Conservation (phyloP, 306 rosid species). For the Chamaecrista fasciculata region DNA sequence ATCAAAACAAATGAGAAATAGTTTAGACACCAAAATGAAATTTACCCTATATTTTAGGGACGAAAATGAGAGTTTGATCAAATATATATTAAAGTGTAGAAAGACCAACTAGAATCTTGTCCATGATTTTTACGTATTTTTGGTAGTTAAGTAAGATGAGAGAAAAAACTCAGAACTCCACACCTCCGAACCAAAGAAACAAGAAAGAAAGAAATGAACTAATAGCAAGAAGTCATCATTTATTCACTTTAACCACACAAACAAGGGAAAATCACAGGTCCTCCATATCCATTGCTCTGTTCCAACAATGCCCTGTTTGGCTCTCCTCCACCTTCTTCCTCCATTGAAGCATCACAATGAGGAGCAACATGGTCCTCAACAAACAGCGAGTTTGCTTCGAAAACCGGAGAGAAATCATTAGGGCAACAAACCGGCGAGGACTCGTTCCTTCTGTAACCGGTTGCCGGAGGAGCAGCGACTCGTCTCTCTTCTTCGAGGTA, state of each 20-base stretch:
- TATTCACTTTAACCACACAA: conserved; percentile 37
- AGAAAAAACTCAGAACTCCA: not conserved
- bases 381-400: conserved; percentile 35
- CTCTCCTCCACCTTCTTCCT: conserved; percentile 26
- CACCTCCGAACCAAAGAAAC: not conserved
- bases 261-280: conserved; percentile 36
- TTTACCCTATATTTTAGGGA: too few relatives aligned
- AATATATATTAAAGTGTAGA: too few relatives aligned
- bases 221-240: not conserved
- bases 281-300: conserved; percentile 37
- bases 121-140: too few relatives aligned
- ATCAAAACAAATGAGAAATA: too few relatives aligned
- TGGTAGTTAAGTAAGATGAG: not conserved
- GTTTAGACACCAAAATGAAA: too few relatives aligned
- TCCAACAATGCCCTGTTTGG: conserved; percentile 31
- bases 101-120: too few relatives aligned
- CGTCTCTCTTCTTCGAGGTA: conserved; percentile 69
- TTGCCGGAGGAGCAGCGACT: conserved; percentile 19
- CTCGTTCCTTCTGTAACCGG: conserved; percentile 33
- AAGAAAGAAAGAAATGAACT: not conserved
- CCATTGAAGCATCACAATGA: conserved; percentile 22
- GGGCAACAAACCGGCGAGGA: conserved; percentile 32
- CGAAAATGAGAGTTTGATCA: too few relatives aligned
- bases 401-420: conserved; percentile 35
- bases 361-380: conserved; percentile 38